These are phyloP conservation scores for Nannochloropsis oceanica DNA, from an alignment of 108 stramenopile species.

Conservation along the genomic window DNA sequence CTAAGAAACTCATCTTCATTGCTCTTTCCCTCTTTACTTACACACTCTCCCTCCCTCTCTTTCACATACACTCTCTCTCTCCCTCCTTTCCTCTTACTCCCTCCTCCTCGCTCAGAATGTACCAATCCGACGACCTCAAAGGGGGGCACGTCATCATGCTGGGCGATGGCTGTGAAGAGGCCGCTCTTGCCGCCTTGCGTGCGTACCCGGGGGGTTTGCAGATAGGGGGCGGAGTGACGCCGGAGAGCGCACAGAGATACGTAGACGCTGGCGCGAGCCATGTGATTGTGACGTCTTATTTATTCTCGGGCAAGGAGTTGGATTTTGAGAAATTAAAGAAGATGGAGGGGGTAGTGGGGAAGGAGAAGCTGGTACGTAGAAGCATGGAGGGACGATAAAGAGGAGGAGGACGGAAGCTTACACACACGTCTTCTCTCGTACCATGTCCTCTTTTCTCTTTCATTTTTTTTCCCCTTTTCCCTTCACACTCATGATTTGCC, in stretches of 20 bases:
- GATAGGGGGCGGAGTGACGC: constrained; percentile 81
- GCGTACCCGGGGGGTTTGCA: constrained; percentile 79
- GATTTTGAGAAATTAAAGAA: constrained; percentile 54
- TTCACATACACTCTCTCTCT: neutral
- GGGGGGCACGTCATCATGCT: constrained; percentile 98
- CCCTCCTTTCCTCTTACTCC: neutral
- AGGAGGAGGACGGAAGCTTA: too few species aligned
- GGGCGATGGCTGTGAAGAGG: constrained; percentile 69
- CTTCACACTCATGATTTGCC: too few species aligned
- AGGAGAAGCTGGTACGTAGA: constrained; percentile 62
- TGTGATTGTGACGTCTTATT: constrained; percentile 89
- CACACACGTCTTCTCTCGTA: too few species aligned
- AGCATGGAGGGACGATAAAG: neutral
- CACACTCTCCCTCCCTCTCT: neutral
- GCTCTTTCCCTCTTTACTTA: too few species aligned
- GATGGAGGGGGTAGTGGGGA: constrained; percentile 50
- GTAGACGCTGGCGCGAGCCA: constrained; percentile 73
- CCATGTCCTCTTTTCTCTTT: too few species aligned
- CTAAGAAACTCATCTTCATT: too few species aligned
- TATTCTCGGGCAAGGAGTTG: constrained; percentile 66
- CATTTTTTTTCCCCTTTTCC: too few species aligned
- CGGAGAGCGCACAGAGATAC: constrained; percentile 62
- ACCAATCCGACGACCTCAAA: constrained; percentile 50
- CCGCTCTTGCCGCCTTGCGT: constrained; percentile 54
- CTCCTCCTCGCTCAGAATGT: constrained; percentile 46